Percentiles rank a stretch among this genome's conserved stretches.
These are phyloP conservation scores for Gypsophila paniculata DNA, from an alignment of 179 eudicot genomes.

Conservation along the genomic window DNA sequence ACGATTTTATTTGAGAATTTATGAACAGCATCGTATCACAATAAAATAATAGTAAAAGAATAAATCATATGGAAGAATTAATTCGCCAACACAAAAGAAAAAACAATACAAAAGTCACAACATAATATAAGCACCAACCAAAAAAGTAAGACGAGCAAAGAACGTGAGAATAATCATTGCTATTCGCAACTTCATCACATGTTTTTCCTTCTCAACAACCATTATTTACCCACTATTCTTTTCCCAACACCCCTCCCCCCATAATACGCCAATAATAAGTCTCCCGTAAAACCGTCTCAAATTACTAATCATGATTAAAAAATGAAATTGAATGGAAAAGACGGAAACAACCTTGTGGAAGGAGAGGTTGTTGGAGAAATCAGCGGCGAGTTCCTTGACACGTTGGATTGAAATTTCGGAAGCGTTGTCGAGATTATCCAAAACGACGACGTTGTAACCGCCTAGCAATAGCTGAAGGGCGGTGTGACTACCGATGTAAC, in stretches of 20 bases:
- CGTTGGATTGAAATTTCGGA: constrained; percentile 64
- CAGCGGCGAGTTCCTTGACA: constrained; percentile 69
- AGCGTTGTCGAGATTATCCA: constrained; percentile 84
- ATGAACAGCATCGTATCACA: neutral
- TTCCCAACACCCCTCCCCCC: too few species aligned
- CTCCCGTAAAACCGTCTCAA: constrained; percentile 29
- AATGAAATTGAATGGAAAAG: neutral
- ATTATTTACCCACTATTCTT: neutral
- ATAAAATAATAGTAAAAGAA: neutral
- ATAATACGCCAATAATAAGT: too few species aligned
- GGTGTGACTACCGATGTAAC: constrained; percentile 95
- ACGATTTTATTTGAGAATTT: neutral
- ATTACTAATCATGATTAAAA: neutral
- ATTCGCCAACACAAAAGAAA: constrained; percentile 1
- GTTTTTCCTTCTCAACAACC: constrained; percentile 11
- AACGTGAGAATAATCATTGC: constrained; percentile 36
- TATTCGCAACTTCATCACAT: constrained; percentile 31
- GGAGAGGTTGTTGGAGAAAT: constrained; percentile 48
- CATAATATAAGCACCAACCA: constrained; percentile 2
- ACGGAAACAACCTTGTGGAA: constrained; percentile 54
- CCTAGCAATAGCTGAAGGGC: constrained; percentile 61
- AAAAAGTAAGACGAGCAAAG: constrained; percentile 24
- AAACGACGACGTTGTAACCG: constrained; percentile 65
- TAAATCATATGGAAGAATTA: constrained; percentile 9
- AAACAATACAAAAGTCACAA: neutral